Evolutionary conservation across 257 asterid species (phyloP).

Genomic region (Salvia hispanica): DNA sequence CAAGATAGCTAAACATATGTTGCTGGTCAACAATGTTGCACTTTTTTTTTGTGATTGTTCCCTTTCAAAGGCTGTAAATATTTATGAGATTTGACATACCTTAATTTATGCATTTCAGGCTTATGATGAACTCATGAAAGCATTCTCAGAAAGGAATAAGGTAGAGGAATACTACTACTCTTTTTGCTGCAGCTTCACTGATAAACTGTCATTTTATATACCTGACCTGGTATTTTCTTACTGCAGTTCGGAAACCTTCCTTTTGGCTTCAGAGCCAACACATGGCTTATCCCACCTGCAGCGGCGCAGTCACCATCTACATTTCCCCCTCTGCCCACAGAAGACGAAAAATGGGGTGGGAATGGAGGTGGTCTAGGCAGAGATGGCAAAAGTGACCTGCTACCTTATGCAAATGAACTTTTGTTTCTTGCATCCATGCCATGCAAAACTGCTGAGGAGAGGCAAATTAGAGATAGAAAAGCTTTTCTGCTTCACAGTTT

Average conservation of each 20-base stretch:
- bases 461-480: conserved; percentile 89
- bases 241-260: conserved; percentile 95
- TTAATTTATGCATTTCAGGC: conserved; percentile 59
- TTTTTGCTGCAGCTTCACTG: conserved; percentile 22
- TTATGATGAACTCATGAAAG: conserved; percentile 87
- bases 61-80: conserved; percentile 9
- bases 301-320: conserved; percentile 71
- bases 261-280: conserved; percentile 92
- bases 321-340: conserved; percentile 84
- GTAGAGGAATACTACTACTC: conserved; percentile 33
- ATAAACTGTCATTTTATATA: conserved; percentile 12
- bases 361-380: conserved; percentile 96
- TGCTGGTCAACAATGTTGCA: conserved; percentile 15
- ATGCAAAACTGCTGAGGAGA: conserved; percentile 93
- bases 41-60: neutral
- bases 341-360: conserved; percentile 97
- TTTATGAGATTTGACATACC: conserved; percentile 32
- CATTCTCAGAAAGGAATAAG: conserved; percentile 93
- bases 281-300: conserved; percentile 96
- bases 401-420: conserved; percentile 84
- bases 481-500: conserved; percentile 96
- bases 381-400: conserved; percentile 77
- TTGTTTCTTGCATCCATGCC: conserved; percentile 86
- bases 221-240: conserved; percentile 13
- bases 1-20: conserved; percentile 8